phyloP scores from a whole-genome alignment of 352 stramenopile species.

The Pythium angustatum region DNA sequence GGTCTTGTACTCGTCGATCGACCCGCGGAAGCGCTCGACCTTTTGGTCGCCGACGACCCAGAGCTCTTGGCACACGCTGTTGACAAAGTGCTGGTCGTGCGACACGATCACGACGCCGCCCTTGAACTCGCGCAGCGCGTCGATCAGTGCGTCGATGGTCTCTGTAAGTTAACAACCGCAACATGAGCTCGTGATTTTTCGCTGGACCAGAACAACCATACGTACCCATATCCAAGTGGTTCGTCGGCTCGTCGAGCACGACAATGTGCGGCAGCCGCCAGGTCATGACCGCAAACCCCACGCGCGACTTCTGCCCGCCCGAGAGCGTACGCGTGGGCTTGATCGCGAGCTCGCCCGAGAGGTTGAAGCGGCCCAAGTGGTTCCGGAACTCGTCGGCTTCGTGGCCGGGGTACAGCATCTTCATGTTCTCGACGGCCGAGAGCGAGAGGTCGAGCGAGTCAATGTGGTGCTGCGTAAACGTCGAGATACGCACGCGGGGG shows the following conservation, averaged over 20 bases:
- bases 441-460: slow-evolving; percentile 94
- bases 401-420: slow-evolving; percentile 87
- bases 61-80: slow-evolving; percentile 93
- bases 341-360: slow-evolving; percentile 94
- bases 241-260: slow-evolving; percentile 97
- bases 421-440: slow-evolving; percentile 89
- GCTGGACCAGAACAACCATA: slow-evolving; percentile 28
- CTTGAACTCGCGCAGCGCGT: slow-evolving; percentile 96
- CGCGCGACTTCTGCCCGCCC: slow-evolving; percentile 94
- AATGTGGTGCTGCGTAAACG: slow-evolving; percentile 97
- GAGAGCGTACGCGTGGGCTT: slow-evolving; percentile 95
- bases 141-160: slow-evolving; percentile 56
- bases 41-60: slow-evolving; percentile 89
- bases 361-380: slow-evolving; percentile 96
- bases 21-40: slow-evolving; percentile 71
- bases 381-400: slow-evolving; percentile 90
- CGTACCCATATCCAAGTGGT: slow-evolving; percentile 94
- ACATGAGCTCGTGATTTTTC: not conserved
- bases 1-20: slow-evolving; percentile 86
- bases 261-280: slow-evolving; percentile 96
- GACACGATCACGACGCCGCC: slow-evolving; percentile 97
- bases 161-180: slow-evolving; percentile 36
- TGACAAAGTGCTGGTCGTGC: slow-evolving; percentile 98
- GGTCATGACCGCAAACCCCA: slow-evolving; percentile 94
- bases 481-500: slow-evolving; percentile 91